Evolutionary conservation across 306 rosid species (phyloP), one percentile per base, ranked within the genome.

Genomic region (Cucumis cinereus): DNA sequence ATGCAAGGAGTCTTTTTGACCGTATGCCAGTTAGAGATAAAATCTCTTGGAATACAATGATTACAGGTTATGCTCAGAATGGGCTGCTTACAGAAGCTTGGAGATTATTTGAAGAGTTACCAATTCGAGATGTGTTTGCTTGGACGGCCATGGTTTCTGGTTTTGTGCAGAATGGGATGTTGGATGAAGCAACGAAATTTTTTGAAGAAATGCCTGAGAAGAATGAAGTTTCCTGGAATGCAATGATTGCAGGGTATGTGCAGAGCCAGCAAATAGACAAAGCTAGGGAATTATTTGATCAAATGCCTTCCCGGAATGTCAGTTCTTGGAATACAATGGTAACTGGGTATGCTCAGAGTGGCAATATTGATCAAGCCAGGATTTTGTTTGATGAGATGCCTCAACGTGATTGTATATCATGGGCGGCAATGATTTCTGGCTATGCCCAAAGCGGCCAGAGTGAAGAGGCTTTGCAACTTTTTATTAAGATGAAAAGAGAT

Each of bases 101-200:
- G 81, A 85, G 77, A 50, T 77, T 92, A 81, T 92, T 92, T 64
- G 85, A 81, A 52, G 83, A 84, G 71, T 85, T 86, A 68, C 93
- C 96, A 1, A n/a, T 64, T 22, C 63, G 81, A 57, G 93, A 92
- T 80, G 97, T 89, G 45, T 89, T 92, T 81, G 76, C 96, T 0
- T 91, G 97, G 97, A 89, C 96, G 0, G 80, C 90, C 1, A 88
- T 91, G 97, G 87, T 89, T 60, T 89, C 93, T 19, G 97, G 93
- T 24, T 88, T 82, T 84, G 91, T 83, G 78, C 97, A 92, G 85
- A 92, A 88, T 61, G 93, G 96, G 58, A 84, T 87, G 90, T 64
- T 89, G 84, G 87, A 87, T 73, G 96, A 92, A 84, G 93, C 93
- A 0, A 83, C 81, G 58, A 58, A 20, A 8, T 2, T 82, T 81